Evolutionary conservation across 257 asterid species (phyloP).

Genomic region (Fraxinus americana): DNA sequence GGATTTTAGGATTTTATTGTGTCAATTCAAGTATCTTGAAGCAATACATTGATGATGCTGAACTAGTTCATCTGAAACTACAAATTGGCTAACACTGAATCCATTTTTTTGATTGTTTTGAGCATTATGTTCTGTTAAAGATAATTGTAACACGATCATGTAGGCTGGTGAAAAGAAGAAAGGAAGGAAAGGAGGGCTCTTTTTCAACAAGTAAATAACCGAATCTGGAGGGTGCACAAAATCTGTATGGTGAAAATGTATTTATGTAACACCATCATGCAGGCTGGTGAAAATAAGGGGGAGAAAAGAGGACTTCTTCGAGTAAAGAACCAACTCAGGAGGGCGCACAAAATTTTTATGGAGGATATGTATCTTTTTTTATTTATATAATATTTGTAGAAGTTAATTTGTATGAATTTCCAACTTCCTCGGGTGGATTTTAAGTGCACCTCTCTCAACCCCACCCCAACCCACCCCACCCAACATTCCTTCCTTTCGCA

Average conservation of each 20-base stretch:
- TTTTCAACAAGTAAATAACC: slow-evolving; percentile 59
- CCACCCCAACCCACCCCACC: neutral
- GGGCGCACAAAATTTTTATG: neutral
- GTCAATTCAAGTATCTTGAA: too few relatives aligned
- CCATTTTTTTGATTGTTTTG: slow-evolving; percentile 5
- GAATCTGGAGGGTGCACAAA: neutral
- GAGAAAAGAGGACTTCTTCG: slow-evolving; percentile 68
- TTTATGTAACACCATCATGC: slow-evolving; percentile 31
- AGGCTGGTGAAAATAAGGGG: slow-evolving; percentile 84
- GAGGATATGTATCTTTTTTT: neutral
- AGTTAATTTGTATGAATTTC: neutral
- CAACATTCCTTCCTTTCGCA: neutral
- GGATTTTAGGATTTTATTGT: neutral
- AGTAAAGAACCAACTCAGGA: slow-evolving; percentile 25
- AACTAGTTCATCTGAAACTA: neutral
- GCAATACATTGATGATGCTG: neutral
- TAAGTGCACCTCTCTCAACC: neutral
- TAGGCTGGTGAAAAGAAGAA: slow-evolving; percentile 91
- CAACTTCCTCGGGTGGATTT: neutral
- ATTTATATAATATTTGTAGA: neutral
- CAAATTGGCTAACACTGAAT: neutral
- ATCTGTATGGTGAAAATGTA: neutral
- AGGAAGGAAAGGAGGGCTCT: slow-evolving; percentile 66
- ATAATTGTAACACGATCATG: slow-evolving; percentile 18
- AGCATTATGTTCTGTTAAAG: neutral